Evolutionary conservation across 2,329 filamentous ascomycete species (phyloP), one percentile per base, ranked within the genome.

Genomic region (Dactylellina leptospora): DNA sequence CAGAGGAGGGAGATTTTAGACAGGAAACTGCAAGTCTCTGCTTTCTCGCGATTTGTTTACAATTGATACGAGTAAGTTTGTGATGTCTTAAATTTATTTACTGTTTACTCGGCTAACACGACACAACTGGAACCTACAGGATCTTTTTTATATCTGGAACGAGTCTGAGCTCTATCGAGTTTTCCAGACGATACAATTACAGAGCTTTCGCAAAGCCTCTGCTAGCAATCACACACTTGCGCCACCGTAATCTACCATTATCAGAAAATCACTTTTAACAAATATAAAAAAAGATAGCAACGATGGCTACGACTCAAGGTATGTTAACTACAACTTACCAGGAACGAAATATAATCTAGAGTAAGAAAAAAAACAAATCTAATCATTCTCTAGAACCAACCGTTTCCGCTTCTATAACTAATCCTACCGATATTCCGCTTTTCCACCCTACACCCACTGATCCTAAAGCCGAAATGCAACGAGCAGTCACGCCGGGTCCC

Each of bases 251-350:
- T 20, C 42, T 42, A 44, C 13, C 11, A 38, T 48, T 9, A 36
- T n/a, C 23, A 25, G 60, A 69, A 54, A 59, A 59, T 28, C 36
- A 45, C 45, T 42, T 27, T 27, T 44, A 40, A 33, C 33, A 45
- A 38, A 60, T n/a, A 11, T 48, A 70, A 36, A 55, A 56, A 30
- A 61, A 61, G 33, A 61, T 13, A 38, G 25, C 28, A 4, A 45
- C 59, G 53, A 68, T 70, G 64, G 55, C 64, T 42, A 56, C 63
- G 22, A 54, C 50, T 38, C 55, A 70, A 69, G 63, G 64, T 70
- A 61, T 30, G 50, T 9, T 40, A 40, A 11, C 13, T 11, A 33
- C 13, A 40, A n/a, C 36, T 40, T 16, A 11, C 4, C 18, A 10
- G 13, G 13, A n/a, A n/a, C 6, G 8, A 1, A n/a, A 40, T 40